phyloP scores from a whole-genome alignment of 2,329 filamentous ascomycete genomes.

The Trichophaea hybrida region DNA sequence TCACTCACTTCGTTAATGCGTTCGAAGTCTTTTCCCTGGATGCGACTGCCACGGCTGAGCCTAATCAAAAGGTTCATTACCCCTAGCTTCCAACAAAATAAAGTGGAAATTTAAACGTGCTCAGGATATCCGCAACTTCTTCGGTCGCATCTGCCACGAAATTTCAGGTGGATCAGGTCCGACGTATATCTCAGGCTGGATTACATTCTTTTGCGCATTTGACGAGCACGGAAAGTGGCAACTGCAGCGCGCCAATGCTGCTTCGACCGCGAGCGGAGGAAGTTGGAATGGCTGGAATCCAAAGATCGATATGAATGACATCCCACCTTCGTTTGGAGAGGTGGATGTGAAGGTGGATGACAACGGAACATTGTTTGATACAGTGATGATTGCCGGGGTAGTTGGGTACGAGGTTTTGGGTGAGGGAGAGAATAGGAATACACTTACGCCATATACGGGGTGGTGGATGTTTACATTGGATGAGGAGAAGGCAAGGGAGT shows the following conservation, averaged over 20 bases:
- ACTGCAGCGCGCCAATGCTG: neutral
- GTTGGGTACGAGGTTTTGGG: conserved; percentile 22
- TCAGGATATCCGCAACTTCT: conserved; percentile 32
- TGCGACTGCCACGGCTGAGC: conserved; percentile 23
- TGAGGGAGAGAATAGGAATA: conserved; percentile 10
- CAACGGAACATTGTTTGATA: conserved; percentile 26
- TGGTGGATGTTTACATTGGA: conserved; percentile 28
- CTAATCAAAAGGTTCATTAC: conserved; percentile 12
- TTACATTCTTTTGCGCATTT: conserved; percentile 39
- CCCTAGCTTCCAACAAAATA: too few species aligned
- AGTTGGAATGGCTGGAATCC: neutral
- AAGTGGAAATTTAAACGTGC: neutral
- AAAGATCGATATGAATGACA: conserved; percentile 24
- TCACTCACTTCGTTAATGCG: conserved; percentile 34
- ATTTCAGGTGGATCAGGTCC: conserved; percentile 30
- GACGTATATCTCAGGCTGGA: conserved; percentile 35
- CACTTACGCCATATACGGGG: conserved; percentile 21
- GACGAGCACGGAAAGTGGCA: conserved; percentile 29
- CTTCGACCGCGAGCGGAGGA: neutral
- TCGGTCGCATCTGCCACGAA: conserved; percentile 31
- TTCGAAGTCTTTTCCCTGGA: conserved; percentile 30
- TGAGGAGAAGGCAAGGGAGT: neutral
- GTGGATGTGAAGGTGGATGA: conserved; percentile 31
- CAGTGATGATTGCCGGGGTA: conserved; percentile 29
- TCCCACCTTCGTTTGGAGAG: conserved; percentile 27